Evolutionary conservation across 2,329 filamentous ascomycete genomes (phyloP), one percentile per base, ranked within the genome.

Genomic region (Zarea fungicola): DNA sequence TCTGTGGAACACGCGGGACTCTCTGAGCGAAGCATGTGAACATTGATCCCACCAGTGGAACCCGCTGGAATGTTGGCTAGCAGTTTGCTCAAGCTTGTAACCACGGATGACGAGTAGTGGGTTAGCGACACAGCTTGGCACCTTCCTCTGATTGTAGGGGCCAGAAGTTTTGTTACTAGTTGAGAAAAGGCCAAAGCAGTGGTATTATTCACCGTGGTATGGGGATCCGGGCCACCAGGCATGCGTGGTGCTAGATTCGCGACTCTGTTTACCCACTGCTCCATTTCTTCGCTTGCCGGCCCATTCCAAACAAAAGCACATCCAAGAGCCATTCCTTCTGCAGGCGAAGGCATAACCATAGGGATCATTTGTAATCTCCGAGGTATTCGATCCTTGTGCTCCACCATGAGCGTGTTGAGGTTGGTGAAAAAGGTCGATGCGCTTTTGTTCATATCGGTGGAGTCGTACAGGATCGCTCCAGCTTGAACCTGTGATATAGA

Each of bases 291-390:
- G n/a, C n/a, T n/a, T n/a, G n/a, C n/a, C 49, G 16, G 59, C 55
- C 59, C 62, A 11, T 60, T 55, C 68, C 68, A 71, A 3, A 61
- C 59, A 22, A 65, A 64, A 1, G 55, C 26, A 8, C 60, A 18
- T 0, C 50, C 52, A 2, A 69, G 50, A 1, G 55, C 25, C 43
- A 56, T 61, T 0, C 65, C 66, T 23, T 6, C 52, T 50, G 1
- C 66, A 10, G 16, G 64, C 5, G 60, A 50, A 28, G 65, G 62
- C 8, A 65, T 46, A 1, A 62, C 52, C 11, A 61, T 49, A 18
- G 63, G 60, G 40, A 65, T 58, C 18, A 61, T 48, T 18, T 37
- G 60, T 52, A 52, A 62, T 28, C 41, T 54, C 49, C 42, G 52
- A 23, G 44, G 52, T 16, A 59, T 45, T n/a, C 26, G 13, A n/a